Evolutionary conservation across 352 stramenopile genomes (phyloP).

Genomic region (Phytophthora citricola): DNA sequence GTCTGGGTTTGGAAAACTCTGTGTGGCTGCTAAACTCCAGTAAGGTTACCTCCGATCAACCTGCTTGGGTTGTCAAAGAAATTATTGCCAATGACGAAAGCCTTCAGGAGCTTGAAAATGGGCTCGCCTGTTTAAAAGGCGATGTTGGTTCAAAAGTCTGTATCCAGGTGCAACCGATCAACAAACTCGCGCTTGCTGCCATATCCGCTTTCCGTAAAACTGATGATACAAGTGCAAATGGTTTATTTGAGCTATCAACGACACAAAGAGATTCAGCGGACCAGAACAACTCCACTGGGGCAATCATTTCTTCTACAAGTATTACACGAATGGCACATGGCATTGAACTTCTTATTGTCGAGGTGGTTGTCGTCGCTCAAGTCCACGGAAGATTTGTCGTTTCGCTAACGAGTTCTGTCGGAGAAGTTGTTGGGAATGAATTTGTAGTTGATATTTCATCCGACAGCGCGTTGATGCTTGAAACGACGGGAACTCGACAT

Average conservation of each 20-base stretch:
- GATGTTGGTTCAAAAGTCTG: constrained; percentile 7
- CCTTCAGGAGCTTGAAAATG: constrained; percentile 14
- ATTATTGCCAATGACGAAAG: constrained; percentile 1
- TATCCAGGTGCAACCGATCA: constrained; percentile 21
- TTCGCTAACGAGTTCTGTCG: constrained; percentile 22
- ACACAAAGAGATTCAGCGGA: background rate
- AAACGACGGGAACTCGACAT: background rate
- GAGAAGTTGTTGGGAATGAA: constrained; percentile 11
- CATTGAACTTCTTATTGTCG: constrained; percentile 1
- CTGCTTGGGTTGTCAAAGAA: constrained; percentile 23
- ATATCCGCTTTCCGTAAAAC: constrained; percentile 1
- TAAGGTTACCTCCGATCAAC: background rate
- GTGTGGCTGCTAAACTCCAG: constrained; percentile 8
- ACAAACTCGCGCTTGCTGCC: constrained; percentile 9
- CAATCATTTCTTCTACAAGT: constrained; percentile 14
- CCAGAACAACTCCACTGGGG: background rate
- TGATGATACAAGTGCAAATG: background rate
- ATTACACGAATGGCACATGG: constrained; percentile 2
- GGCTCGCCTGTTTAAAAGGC: constrained; percentile 7
- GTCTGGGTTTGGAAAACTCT: constrained; percentile 3
- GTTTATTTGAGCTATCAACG: constrained; percentile 13
- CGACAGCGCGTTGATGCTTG: background rate
- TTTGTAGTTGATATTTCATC: constrained; percentile 19
- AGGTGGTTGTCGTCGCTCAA: constrained; percentile 8
- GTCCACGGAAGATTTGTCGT: constrained; percentile 2